Percentiles rank a stretch among this genome's conserved stretches.
Conservation (phyloP, 192 early-diverging fungal genomes). For the Coemansia sp. region DNA sequence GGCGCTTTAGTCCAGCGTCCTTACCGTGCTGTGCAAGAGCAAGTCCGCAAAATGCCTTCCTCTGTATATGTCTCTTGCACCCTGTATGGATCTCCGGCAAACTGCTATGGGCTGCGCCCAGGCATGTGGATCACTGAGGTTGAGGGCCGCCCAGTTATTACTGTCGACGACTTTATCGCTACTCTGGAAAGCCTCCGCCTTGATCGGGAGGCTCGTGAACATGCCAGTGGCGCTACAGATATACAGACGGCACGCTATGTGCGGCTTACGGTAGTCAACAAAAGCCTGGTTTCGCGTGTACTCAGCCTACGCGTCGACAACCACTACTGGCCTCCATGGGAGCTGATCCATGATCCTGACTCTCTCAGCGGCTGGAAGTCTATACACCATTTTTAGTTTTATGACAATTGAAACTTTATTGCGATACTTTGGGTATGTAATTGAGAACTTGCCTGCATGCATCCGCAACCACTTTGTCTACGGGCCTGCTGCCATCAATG, state of each 20-base stretch:
- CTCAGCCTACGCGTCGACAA: conserved; percentile 71
- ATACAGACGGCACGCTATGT: conserved; percentile 29
- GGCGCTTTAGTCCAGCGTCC: conserved; percentile 78
- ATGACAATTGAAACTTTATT: background rate
- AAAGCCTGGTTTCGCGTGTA: conserved; percentile 60
- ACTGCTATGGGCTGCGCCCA: conserved; percentile 61
- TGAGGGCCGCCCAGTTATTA: conserved; percentile 58
- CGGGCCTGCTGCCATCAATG: conserved; percentile 21
- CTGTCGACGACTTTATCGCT: conserved; percentile 63
- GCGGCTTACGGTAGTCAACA: conserved; percentile 49
- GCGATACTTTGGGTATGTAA: conserved; percentile 9
- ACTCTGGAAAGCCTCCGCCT: conserved; percentile 44
- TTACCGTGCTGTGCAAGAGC: conserved; percentile 71
- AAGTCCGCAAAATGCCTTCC: conserved; percentile 61
- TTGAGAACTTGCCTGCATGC: conserved; percentile 11
- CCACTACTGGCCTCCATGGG: conserved; percentile 74
- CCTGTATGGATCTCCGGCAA: conserved; percentile 71
- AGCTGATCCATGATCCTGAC: conserved; percentile 56
- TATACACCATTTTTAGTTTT: conserved; percentile 12
- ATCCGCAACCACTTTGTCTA: conserved; percentile 19
- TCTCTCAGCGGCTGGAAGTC: conserved; percentile 55
- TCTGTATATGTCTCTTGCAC: conserved; percentile 71
- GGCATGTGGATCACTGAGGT: conserved; percentile 79
- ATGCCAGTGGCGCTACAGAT: background rate
- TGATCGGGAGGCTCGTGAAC: conserved; percentile 3